These are phyloP conservation scores for Trichothecium roseum DNA, from an alignment of 2,329 filamentous ascomycete species.

Conservation along the genomic window DNA sequence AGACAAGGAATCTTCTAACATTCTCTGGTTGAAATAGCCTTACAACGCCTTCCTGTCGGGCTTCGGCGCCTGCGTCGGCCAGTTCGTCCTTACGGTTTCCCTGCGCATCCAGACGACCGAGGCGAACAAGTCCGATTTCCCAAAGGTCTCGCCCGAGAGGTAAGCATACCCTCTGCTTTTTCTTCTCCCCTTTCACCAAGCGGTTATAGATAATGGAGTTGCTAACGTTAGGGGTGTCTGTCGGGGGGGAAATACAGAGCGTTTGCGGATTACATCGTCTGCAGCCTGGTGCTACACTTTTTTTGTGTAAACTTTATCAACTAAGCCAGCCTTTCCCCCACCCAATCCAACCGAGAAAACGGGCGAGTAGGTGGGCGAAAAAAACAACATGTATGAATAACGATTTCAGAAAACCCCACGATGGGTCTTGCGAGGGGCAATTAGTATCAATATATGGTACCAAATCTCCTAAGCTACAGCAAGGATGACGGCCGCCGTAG, in stretches of 20 bases:
- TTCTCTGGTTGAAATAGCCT: slow-evolving; percentile 52
- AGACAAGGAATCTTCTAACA: too few species aligned
- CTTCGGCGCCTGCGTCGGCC: slow-evolving; percentile 87
- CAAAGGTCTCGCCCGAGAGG: slow-evolving; percentile 70
- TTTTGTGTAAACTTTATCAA: slow-evolving; percentile 99
- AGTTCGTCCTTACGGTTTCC: slow-evolving; percentile 85
- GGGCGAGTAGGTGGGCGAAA: too few species aligned
- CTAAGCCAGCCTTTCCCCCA: slow-evolving; percentile 33
- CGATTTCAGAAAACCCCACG: too few species aligned
- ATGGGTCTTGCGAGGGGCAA: too few species aligned
- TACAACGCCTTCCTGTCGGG: slow-evolving; percentile 98
- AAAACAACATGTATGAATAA: slow-evolving; percentile 4
- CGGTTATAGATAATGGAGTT: too few species aligned
- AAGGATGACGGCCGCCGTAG: too few species aligned
- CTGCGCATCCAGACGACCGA: slow-evolving; percentile 87
- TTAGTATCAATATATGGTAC: too few species aligned
- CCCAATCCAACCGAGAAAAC: not conserved
- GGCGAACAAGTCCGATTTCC: slow-evolving; percentile 70
- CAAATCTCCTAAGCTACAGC: too few species aligned
- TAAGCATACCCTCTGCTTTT: slow-evolving; percentile 33
- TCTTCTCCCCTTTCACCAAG: too few species aligned
- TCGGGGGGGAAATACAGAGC: slow-evolving; percentile 43
- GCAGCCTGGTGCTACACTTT: slow-evolving; percentile 92
- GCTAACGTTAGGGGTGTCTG: too few species aligned
- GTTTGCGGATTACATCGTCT: slow-evolving; percentile 93